Percentiles rank a stretch among this genome's conserved stretches.
Evolutionary conservation across 441 rosid species (phyloP).

Genomic region (Hura crepitans): DNA sequence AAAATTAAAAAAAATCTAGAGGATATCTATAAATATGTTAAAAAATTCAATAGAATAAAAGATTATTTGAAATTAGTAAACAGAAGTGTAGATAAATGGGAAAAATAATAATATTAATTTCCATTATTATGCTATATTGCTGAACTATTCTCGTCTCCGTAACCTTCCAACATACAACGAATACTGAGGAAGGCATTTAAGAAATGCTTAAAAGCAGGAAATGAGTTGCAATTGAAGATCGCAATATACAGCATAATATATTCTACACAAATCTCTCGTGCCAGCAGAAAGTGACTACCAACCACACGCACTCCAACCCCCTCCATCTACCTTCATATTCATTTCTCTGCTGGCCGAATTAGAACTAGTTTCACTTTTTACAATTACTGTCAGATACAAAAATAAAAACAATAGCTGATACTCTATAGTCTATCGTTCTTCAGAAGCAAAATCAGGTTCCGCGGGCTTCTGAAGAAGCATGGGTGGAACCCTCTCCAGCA

Average conservation of each 20-base stretch:
- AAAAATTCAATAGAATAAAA: not conserved
- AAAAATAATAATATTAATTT: not conserved
- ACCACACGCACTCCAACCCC: not conserved
- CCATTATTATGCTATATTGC: not conserved
- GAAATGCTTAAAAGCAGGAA: not conserved
- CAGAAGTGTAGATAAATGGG: too few species aligned
- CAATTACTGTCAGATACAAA: conserved; percentile 6
- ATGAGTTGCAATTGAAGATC: not conserved
- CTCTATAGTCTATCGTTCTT: conserved; percentile 30
- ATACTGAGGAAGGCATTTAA: not conserved
- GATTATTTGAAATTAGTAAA: not conserved
- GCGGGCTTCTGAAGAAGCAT: conserved; percentile 74
- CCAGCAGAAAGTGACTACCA: not conserved
- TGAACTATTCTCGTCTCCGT: not conserved
- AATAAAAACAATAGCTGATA: not conserved
- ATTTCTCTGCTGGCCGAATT: not conserved
- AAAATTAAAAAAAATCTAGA: too few species aligned
- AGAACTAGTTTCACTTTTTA: conserved; percentile 10
- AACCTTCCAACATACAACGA: not conserved
- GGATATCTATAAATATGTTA: too few species aligned
- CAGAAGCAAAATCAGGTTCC: conserved; percentile 70
- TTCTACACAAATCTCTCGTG: not conserved
- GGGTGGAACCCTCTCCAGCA: conserved; percentile 51
- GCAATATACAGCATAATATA: conserved; percentile 6
- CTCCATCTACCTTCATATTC: not conserved